Evolutionary conservation across 2,329 filamentous ascomycete species (phyloP).

Genomic region (Cadophora luteo-olivacea): DNA sequence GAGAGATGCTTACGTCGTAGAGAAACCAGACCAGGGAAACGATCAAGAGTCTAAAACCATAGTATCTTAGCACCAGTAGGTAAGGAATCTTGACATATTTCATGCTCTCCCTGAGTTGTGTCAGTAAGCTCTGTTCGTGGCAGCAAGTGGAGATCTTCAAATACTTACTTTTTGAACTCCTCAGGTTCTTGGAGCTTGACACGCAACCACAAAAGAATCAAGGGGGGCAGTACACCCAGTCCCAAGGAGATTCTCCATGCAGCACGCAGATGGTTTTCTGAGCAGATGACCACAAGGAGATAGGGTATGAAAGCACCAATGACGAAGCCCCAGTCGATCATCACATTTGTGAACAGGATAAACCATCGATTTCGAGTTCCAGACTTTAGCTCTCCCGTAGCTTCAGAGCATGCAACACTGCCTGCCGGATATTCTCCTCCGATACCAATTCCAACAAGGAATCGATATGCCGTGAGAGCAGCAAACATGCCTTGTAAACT

Average conservation of each 20-base stretch:
- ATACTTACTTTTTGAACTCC: slow-evolving; percentile 62
- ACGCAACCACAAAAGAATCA: slow-evolving; percentile 74
- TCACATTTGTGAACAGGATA: slow-evolving; percentile 86
- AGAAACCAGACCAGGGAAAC: slow-evolving; percentile 85
- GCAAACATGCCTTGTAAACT: slow-evolving; percentile 75
- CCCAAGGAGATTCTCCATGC: slow-evolving; percentile 86
- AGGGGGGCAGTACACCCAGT: slow-evolving; percentile 77
- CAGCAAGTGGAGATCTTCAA: background rate
- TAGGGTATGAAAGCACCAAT: slow-evolving; percentile 80
- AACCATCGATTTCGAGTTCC: slow-evolving; percentile 92
- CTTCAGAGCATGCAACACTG: slow-evolving; percentile 83
- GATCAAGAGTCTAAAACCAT: slow-evolving; percentile 73
- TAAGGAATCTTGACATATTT: slow-evolving; percentile 59
- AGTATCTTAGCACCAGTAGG: slow-evolving; percentile 64
- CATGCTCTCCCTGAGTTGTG: slow-evolving; percentile 43
- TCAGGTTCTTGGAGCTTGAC: slow-evolving; percentile 79
- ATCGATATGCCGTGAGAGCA: slow-evolving; percentile 81
- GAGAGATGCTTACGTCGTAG: slow-evolving; percentile 62
- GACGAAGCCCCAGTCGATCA: slow-evolving; percentile 81
- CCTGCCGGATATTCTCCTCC: slow-evolving; percentile 84
- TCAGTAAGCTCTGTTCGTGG: slow-evolving; percentile 6
- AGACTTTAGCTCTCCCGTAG: slow-evolving; percentile 78
- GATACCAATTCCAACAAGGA: slow-evolving; percentile 82
- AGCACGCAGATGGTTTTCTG: slow-evolving; percentile 65
- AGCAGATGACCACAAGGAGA: slow-evolving; percentile 63